Conservation (phyloP, 2,329 filamentous ascomycete genomes). For the Cladophialophora yegresii region DNA sequence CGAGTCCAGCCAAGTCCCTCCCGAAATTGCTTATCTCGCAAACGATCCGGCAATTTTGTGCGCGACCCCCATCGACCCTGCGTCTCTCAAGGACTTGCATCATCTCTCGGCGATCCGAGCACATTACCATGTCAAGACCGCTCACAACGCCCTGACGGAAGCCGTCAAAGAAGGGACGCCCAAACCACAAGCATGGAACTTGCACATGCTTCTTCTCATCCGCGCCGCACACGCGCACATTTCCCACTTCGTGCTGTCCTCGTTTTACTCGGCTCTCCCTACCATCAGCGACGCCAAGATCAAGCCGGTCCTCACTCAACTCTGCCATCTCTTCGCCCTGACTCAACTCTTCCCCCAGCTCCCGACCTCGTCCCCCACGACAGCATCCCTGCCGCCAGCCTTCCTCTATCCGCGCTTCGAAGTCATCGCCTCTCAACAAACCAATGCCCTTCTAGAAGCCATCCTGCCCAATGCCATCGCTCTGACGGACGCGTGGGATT, state of each 20-base stretch:
- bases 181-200: constrained; percentile 3
- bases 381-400: not conserved
- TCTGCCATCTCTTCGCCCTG: constrained; percentile 1
- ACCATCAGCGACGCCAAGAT: not conserved
- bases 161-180: not conserved
- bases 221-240: constrained; percentile 1
- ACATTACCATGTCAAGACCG: not conserved
- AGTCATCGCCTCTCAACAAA: not conserved
- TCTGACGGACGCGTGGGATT: not conserved
- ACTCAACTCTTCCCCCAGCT: not conserved
- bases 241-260: constrained; percentile 1
- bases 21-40: constrained; percentile 2
- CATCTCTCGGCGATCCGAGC: constrained; percentile 1
- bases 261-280: not conserved
- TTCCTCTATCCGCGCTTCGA: constrained; percentile 2
- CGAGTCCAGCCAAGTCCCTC: not conserved
- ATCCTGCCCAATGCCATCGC: not conserved
- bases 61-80: not conserved
- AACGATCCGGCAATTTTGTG: not conserved
- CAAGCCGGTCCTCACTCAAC: not conserved
- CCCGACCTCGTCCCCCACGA: not conserved
- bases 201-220: not conserved
- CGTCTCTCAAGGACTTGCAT: constrained; percentile 2
- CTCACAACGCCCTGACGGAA: not conserved
- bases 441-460: not conserved